A percentile compares a stretch with the other conserved stretches of the same genome.
Evolutionary conservation across 257 asterid species (phyloP).

Genomic region (Nicotiana paniculata): DNA sequence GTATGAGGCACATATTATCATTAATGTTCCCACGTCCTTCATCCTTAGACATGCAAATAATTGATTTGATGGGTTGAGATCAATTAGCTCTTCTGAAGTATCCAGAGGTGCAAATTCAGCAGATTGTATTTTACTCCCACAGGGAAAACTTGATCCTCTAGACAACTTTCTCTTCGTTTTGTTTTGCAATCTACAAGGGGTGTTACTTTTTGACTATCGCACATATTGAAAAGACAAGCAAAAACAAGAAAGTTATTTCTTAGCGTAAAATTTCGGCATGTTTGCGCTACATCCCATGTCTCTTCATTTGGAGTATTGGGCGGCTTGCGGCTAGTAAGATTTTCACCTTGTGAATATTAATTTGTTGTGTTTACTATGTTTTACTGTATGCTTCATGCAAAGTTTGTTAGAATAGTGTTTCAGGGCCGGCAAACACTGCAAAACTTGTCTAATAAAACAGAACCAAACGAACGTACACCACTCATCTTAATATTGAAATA

Average conservation of each 20-base stretch:
- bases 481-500: no score
- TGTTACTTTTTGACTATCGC: neutral
- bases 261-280: neutral
- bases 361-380: neutral
- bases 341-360: no score
- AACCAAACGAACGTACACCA: neutral
- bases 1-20: neutral
- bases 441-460: neutral
- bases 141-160: neutral
- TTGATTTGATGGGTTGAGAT: neutral
- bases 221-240: neutral
- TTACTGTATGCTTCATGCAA: no score
- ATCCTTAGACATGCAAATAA: neutral
- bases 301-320: neutral
- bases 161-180: no score
- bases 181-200: neutral
- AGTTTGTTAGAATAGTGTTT: neutral
- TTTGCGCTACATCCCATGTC: neutral
- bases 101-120: neutral
- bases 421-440: rapidly evolving
- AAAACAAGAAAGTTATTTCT: no score
- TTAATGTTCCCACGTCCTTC: neutral
- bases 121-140: neutral
- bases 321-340: neutral
- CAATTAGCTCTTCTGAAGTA: neutral